Evolutionary conservation across 495 filamentous ascomycete species (phyloP).

Genomic region (Amphirosellinia nigrospora): DNA sequence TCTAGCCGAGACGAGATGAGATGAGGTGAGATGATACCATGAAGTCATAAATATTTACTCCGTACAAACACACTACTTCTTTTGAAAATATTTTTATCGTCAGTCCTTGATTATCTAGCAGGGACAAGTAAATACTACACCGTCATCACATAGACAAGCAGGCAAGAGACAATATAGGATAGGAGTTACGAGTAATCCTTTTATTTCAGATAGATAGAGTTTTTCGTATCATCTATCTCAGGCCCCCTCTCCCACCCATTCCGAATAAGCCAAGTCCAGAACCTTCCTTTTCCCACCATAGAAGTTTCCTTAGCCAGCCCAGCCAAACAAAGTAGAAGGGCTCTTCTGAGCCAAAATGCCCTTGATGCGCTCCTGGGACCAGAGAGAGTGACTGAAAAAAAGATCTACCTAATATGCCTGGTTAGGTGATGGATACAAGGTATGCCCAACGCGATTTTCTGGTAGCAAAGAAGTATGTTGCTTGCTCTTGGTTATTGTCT

Average conservation of each 20-base stretch:
- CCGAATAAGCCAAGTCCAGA: constrained; percentile 11
- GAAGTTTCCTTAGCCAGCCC: constrained; percentile 9
- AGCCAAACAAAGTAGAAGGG: not conserved
- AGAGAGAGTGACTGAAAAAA: not conserved
- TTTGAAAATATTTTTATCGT: too few species aligned
- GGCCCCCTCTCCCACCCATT: not conserved
- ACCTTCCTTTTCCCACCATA: constrained; percentile 12
- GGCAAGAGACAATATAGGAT: not conserved
- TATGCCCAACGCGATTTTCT: not conserved
- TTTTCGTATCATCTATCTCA: not conserved
- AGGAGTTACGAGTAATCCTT: not conserved
- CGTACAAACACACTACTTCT: not conserved
- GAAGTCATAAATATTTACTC: not conserved
- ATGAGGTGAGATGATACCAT: constrained; percentile 19
- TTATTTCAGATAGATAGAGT: not conserved
- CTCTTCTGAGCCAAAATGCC: constrained; percentile 2
- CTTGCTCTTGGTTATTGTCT: not conserved
- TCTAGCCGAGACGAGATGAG: not conserved
- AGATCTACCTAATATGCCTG: not conserved
- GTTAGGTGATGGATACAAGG: constrained; percentile 14
- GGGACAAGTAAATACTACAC: too few species aligned
- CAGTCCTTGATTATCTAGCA: too few species aligned
- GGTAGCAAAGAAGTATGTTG: not conserved
- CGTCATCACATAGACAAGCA: constrained; percentile 5
- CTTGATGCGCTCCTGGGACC: not conserved